Evolutionary conservation across 2,329 filamentous ascomycete species (phyloP).

Genomic region (Colletotrichum horii): DNA sequence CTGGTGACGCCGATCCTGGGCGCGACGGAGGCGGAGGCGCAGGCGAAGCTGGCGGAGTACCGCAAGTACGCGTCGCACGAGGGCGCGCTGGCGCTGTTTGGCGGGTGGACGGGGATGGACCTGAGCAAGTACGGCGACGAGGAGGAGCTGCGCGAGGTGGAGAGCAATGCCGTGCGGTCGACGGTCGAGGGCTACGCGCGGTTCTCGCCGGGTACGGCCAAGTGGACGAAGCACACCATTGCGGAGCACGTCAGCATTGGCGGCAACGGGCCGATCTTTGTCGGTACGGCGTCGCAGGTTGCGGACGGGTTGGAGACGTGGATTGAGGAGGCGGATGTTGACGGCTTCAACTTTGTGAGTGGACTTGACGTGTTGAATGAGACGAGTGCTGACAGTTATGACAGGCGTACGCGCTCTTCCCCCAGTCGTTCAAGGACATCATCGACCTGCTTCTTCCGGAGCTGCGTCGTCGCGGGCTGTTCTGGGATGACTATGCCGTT

Average conservation of each 20-base stretch:
- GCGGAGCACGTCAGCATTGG: conserved; percentile 72
- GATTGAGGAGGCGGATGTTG: conserved; percentile 72
- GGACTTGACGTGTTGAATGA: neutral
- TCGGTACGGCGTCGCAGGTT: conserved; percentile 69
- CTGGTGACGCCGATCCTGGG: conserved; percentile 71
- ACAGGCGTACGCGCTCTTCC: conserved; percentile 69
- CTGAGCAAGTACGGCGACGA: conserved; percentile 66
- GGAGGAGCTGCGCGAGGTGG: conserved; percentile 66
- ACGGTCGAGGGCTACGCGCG: conserved; percentile 61
- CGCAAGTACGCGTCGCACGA: conserved; percentile 63
- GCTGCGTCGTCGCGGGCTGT: conserved; percentile 61
- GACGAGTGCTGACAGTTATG: neutral
- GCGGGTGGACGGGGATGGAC: conserved; percentile 72
- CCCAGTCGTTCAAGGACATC: conserved; percentile 71
- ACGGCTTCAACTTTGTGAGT: conserved; percentile 75
- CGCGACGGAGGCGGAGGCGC: conserved; percentile 68
- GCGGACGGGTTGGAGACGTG: conserved; percentile 72
- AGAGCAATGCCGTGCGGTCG: conserved; percentile 66
- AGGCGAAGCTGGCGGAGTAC: conserved; percentile 67
- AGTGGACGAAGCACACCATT: conserved; percentile 76
- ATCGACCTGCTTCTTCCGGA: conserved; percentile 70
- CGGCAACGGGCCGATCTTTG: conserved; percentile 67
- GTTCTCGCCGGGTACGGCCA: conserved; percentile 62
- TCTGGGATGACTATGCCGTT: conserved; percentile 59
- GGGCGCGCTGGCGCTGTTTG: conserved; percentile 73